Evolutionary conservation across 179 eudicot species (phyloP).

Genomic region (Carnegiea gigantea): DNA sequence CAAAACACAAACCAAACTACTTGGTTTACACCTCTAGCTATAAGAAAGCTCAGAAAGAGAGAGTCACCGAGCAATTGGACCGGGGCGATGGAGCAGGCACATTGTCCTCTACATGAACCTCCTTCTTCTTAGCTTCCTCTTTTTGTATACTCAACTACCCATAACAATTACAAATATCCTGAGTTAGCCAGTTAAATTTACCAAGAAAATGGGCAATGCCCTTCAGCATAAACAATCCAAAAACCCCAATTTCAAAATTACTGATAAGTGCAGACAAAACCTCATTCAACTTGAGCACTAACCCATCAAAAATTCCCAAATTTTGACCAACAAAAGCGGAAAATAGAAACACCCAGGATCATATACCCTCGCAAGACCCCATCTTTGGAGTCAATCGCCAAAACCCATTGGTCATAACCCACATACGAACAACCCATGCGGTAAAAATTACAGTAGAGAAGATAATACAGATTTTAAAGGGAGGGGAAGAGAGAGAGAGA

Average conservation of each 20-base stretch:
- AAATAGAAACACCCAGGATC: not conserved
- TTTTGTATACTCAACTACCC: slow-evolving; percentile 83
- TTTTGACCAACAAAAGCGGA: not conserved
- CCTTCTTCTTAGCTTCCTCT: slow-evolving; percentile 99
- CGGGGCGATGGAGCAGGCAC: slow-evolving; percentile 89
- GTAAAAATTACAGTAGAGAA: not conserved
- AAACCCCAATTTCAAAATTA: not conserved
- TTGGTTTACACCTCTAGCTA: not conserved
- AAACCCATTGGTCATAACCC: not conserved
- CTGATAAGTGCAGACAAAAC: not conserved
- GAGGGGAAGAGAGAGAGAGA: not conserved
- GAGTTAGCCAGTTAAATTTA: not conserved
- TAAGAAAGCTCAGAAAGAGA: not conserved
- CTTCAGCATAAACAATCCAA: not conserved
- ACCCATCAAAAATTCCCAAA: not conserved
- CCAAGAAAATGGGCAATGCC: not conserved
- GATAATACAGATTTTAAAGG: not conserved
- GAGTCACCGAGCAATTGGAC: slow-evolving; percentile 81
- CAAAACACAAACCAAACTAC: not conserved
- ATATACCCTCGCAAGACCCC: slow-evolving; percentile 12
- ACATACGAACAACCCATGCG: not conserved
- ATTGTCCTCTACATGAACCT: slow-evolving; percentile 85
- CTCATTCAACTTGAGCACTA: not conserved
- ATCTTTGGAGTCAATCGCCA: slow-evolving; percentile 1
- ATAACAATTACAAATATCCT: slow-evolving; percentile 15